phyloP scores from a whole-genome alignment of 139 green algal species.

The Haematococcus sp. region DNA sequence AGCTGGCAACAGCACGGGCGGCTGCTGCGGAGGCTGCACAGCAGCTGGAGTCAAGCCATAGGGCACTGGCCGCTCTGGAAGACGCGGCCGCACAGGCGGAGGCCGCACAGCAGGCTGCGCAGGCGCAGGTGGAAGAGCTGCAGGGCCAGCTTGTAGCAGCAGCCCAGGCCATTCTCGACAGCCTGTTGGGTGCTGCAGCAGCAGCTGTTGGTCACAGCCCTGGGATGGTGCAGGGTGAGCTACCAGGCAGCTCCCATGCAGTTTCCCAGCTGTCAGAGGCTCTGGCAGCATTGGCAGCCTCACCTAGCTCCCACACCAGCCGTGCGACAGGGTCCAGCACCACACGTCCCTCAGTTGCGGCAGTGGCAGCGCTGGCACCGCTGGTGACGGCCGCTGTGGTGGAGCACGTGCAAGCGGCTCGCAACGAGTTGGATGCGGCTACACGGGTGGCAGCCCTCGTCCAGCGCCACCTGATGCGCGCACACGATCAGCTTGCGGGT shows the following conservation, averaged over 20 bases:
- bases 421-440: not conserved
- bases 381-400: not conserved
- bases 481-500: too few relatives aligned
- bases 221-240: too few relatives aligned
- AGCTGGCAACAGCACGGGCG: constrained; percentile 7
- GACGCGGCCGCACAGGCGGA: not conserved
- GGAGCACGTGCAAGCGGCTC: not conserved
- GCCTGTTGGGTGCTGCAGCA: too few relatives aligned
- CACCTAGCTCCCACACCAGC: too few relatives aligned
- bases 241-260: too few relatives aligned
- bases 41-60: not conserved
- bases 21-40: not conserved
- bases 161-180: too few relatives aligned
- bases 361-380: not conserved
- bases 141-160: not conserved
- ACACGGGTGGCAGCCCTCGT: not conserved
- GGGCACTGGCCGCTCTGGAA: not conserved
- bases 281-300: too few relatives aligned
- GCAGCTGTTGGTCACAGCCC: too few relatives aligned
- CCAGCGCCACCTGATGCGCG: too few relatives aligned
- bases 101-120: not conserved
- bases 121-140: constrained; percentile 2
- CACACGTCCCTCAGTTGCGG: not conserved
- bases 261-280: too few relatives aligned
- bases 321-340: too few relatives aligned